These are phyloP conservation scores for Pythium dissimile DNA, from an alignment of 352 stramenopile genomes.

Conservation along the genomic window DNA sequence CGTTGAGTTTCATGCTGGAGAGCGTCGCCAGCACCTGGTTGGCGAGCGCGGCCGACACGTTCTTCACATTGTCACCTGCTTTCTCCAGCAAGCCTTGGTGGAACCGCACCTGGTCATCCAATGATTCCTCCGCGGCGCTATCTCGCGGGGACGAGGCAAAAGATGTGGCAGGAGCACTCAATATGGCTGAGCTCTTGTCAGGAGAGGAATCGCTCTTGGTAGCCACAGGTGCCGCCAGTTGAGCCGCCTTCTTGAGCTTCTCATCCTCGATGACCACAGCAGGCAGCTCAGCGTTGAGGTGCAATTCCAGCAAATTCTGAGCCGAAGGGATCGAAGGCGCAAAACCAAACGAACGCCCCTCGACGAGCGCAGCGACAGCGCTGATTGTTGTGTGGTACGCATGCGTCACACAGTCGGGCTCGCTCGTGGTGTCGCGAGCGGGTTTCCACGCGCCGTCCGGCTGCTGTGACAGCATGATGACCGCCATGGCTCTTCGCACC, in stretches of 20 bases:
- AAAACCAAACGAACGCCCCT: slow-evolving; percentile 45
- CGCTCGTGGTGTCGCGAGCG: not conserved
- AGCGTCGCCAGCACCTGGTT: slow-evolving; percentile 72
- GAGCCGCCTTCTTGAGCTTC: slow-evolving; percentile 17
- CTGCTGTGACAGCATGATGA: slow-evolving; percentile 55
- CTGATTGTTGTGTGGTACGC: slow-evolving; percentile 54
- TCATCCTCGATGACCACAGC: slow-evolving; percentile 19
- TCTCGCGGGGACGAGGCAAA: not conserved
- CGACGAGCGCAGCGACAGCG: slow-evolving; percentile 44
- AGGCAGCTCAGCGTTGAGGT: slow-evolving; percentile 57
- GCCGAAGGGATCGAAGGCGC: slow-evolving; percentile 60
- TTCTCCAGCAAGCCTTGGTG: slow-evolving; percentile 76
- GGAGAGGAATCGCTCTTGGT: no score
- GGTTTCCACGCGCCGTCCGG: slow-evolving; percentile 57
- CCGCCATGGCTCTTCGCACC: slow-evolving; percentile 65
- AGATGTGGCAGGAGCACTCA: not conserved
- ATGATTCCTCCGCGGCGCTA: slow-evolving; percentile 32
- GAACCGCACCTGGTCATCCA: slow-evolving; percentile 67
- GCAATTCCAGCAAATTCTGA: slow-evolving; percentile 44
- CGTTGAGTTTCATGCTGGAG: slow-evolving; percentile 59
- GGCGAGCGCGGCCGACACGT: slow-evolving; percentile 57
- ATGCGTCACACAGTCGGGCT: slow-evolving; percentile 20
- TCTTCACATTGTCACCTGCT: slow-evolving; percentile 64
- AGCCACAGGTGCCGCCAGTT: no score
- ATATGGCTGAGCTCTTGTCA: no score